phyloP scores from a whole-genome alignment of 2,329 filamentous ascomycete genomes.

The Alternaria tenuissima region DNA sequence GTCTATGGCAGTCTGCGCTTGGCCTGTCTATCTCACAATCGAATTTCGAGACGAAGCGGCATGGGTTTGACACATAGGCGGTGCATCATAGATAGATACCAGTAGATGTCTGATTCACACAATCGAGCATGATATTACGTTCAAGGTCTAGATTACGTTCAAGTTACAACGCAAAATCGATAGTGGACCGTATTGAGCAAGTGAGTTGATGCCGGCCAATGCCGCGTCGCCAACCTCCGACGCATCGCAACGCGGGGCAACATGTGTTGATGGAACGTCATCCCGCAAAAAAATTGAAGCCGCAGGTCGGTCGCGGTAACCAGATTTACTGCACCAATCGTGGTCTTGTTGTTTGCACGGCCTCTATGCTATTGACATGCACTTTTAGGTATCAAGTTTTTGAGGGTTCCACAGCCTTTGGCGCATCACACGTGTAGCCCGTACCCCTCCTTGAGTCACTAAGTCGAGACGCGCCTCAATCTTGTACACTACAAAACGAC shows the following conservation, averaged over 20 bases:
- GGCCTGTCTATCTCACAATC: neutral
- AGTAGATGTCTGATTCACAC: neutral
- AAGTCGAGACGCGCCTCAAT: slow-evolving; percentile 19
- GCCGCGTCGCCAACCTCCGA: slow-evolving; percentile 1
- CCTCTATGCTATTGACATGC: neutral
- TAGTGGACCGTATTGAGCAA: neutral
- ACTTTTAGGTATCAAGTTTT: neutral
- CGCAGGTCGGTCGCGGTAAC: neutral
- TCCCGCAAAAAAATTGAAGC: slow-evolving; percentile 4
- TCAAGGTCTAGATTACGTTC: neutral
- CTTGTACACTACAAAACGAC: slow-evolving; percentile 44
- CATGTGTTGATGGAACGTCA: slow-evolving; percentile 6
- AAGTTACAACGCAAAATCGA: neutral
- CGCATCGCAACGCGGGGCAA: slow-evolving; percentile 6
- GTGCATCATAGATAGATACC: neutral
- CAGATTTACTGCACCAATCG: slow-evolving; percentile 2
- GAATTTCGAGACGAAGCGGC: neutral
- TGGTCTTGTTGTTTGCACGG: neutral
- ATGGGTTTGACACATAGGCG: neutral
- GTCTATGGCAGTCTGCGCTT: neutral
- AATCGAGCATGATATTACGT: neutral
- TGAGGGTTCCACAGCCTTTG: slow-evolving; percentile 29
- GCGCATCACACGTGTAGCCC: slow-evolving; percentile 28
- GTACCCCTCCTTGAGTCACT: slow-evolving; percentile 42
- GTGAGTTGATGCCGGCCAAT: neutral